These are phyloP conservation scores for Ceratocystis colombiana DNA, from an alignment of 2,329 filamentous ascomycete species.

Conservation along the genomic window DNA sequence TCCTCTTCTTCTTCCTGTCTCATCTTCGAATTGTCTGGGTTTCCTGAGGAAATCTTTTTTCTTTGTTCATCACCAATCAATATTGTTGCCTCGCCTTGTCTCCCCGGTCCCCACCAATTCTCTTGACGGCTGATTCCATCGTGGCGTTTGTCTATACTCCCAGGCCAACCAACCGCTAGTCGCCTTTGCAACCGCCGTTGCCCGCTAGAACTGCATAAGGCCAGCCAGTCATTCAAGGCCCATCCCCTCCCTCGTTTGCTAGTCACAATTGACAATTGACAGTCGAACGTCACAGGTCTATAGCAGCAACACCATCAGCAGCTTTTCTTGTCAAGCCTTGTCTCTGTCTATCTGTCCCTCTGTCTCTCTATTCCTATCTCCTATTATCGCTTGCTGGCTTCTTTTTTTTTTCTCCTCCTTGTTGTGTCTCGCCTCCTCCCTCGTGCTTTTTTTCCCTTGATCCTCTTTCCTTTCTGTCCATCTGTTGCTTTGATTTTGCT, in stretches of 20 bases:
- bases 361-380: not conserved
- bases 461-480: not conserved
- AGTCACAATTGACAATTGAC: slow-evolving; percentile 1
- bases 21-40: not conserved
- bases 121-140: not conserved
- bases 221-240: slow-evolving; percentile 21
- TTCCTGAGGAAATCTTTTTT: too few relatives aligned
- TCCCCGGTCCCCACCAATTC: too few relatives aligned
- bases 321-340: not conserved
- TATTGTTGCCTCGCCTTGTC: too few relatives aligned
- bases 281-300: too few relatives aligned
- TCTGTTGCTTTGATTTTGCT: not conserved
- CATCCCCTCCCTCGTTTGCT: slow-evolving; percentile 19
- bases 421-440: not conserved
- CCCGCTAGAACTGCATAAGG: slow-evolving; percentile 9
- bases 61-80: too few relatives aligned
- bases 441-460: slow-evolving; percentile 11
- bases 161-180: not conserved
- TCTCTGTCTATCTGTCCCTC: not conserved
- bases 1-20: not conserved
- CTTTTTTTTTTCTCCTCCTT: slow-evolving; percentile 6
- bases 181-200: not conserved
- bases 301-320: too few relatives aligned
- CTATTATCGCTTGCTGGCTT: slow-evolving; percentile 11
- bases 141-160: slow-evolving; percentile 6